Base-by-base conservation (phyloP, 2,329 filamentous ascomycete genomes). In the Trichoderma cornu-damae region DNA sequence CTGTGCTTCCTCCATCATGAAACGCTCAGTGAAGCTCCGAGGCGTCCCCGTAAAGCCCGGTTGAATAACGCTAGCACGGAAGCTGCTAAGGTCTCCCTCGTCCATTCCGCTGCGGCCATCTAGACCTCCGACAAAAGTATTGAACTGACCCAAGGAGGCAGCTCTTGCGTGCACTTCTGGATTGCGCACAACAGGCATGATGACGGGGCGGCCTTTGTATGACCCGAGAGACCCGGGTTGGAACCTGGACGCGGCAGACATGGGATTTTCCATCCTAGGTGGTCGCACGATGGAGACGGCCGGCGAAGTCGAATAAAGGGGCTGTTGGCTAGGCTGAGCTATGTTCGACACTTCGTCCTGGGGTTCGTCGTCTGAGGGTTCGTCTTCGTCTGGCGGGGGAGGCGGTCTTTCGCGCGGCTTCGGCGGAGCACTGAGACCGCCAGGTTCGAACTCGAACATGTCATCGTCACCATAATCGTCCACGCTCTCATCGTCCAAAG, bases 141-240 rank as follows among this genome's bases (percentile, higher is more conserved):
- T 75, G 46, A 82, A 68, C 16, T 77, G 72, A 35, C 79, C 78
- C 50, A 81, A 68, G 9, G 75, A 74, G 9, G 73, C 75, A 2
- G 79, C 79, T 61, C 73, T 71, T 22, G 75, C 77, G 57, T 79
- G 75, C 1, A 83, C 54, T 20, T 78, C 74, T 7, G 77, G 73
- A 48, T 79, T 74, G 47, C 73, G 74, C 44, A 83, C 74, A 12
- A 82, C 72, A 2, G 77, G 75, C 70, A 82, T 79, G 34, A 75
- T 72, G 47, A 84, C 76, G 12, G 79, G 74, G 18, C 74, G 74
- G 42, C 80, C 80, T 63, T 76, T 80, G 62, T 80, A 82, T n/a
- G 79, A 82, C 2, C 79, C 79, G 12, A 79, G 66, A 6, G 77
- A 78, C 16, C 73, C 73, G 20, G 71, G 66, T 42, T 72, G 66